Evolutionary conservation across 257 asterid genomes (phyloP), one percentile per base, ranked within the genome.

Genomic region (Paraleonurus japonicus): DNA sequence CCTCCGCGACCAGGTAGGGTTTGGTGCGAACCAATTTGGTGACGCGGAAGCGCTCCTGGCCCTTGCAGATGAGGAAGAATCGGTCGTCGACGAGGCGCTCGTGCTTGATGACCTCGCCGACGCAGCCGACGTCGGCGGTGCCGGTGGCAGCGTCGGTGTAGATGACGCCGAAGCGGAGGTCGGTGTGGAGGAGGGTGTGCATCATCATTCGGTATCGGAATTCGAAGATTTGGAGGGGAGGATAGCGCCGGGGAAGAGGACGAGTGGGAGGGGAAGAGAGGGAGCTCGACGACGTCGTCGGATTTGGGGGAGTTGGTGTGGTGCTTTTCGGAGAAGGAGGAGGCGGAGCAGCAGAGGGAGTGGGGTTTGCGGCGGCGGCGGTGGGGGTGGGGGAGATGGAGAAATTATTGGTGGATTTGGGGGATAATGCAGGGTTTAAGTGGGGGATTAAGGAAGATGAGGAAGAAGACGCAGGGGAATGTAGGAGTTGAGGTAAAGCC

Each of bases 161-260:
- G 70, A 94, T 94, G 7, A 91, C 96, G 43, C 99, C 99, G 83
- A 94, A 94, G 3, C 99, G 96, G 71, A 91, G 95, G 86, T 94
- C 99, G 45, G 96, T 88, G 26, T 94, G 96, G 69, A 94, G 95
- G 47, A 94, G 93, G 3, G 99, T 94, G 78, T 94, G 99, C 99
- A 94, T 91, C 99, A 94, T 91, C 63, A 94, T 91, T 0, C 99
- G 95, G 86, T 94, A 94, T 4, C 97, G 89, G 78, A 91, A 94
- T 70, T 94, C 99, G 81, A 94, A 91, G 86, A 94, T 94, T 80
- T 94, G 97, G 6, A 94, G 84, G 6, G 97, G 37, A 94, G 88
- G 37, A 84, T 82, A 0, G 97, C 93, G 28, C 99, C 99, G 13
- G 99, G 99, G 84, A 94, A 94, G 75, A 94, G 96, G 10, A 94